Evolutionary conservation across 1,139 yeast species (phyloP).

Genomic region (Candida tropicalis): DNA sequence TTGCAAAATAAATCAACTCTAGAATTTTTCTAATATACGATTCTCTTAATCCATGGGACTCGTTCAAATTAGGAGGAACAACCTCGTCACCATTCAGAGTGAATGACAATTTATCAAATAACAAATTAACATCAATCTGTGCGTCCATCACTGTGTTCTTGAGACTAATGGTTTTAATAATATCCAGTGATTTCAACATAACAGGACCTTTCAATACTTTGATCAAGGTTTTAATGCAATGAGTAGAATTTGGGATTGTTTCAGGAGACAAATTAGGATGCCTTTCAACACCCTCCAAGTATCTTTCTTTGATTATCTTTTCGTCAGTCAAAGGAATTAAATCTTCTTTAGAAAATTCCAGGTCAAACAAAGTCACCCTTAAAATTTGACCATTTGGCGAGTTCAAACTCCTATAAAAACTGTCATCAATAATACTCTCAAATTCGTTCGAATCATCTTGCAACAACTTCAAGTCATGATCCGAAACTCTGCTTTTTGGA

Average conservation of each 20-base stretch:
- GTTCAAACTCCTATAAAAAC: slow-evolving; percentile 33
- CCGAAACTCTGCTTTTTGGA: slow-evolving; percentile 26
- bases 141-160: slow-evolving; percentile 52
- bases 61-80: slow-evolving; percentile 57
- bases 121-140: slow-evolving; percentile 55
- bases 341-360: slow-evolving; percentile 33
- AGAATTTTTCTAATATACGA: slow-evolving; percentile 50
- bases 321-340: slow-evolving; percentile 29
- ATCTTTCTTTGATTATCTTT: slow-evolving; percentile 30
- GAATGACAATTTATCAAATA: slow-evolving; percentile 51
- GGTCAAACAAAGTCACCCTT: slow-evolving; percentile 33
- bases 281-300: slow-evolving; percentile 30
- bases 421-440: slow-evolving; percentile 35
- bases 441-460: slow-evolving; percentile 15
- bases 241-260: slow-evolving; percentile 50
- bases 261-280: slow-evolving; percentile 32
- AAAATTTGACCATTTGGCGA: slow-evolving; percentile 31
- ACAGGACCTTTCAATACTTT: slow-evolving; percentile 68
- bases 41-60: slow-evolving; percentile 38
- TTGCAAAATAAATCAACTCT: slow-evolving; percentile 51
- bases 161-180: slow-evolving; percentile 54
- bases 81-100: slow-evolving; percentile 43
- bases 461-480: slow-evolving; percentile 27
- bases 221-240: slow-evolving; percentile 58
- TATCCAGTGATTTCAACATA: slow-evolving; percentile 40